A percentile compares a stretch with the other conserved stretches of the same genome.
These are phyloP conservation scores for Neofusicoccum cordaticola DNA, from an alignment of 2,329 filamentous ascomycete species.

Conservation along the genomic window DNA sequence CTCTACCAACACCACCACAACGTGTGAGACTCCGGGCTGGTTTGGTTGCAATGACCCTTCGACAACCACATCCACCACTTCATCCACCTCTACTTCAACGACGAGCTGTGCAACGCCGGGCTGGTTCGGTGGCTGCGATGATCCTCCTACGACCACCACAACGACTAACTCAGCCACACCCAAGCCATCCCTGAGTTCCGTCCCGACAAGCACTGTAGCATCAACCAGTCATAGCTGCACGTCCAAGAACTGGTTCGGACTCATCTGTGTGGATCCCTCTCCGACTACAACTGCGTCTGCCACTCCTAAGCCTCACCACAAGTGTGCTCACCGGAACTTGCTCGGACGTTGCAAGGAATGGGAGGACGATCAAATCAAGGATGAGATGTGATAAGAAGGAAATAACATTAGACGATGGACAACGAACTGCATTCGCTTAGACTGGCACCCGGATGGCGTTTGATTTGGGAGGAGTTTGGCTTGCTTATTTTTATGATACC, in stretches of 20 bases:
- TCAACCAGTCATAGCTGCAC: conserved; percentile 27
- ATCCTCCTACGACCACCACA: conserved; percentile 46
- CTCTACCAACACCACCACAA: conserved; percentile 31
- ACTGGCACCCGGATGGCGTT: conserved; percentile 1
- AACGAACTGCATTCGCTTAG: conserved; percentile 1
- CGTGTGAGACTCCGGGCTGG: conserved; percentile 58
- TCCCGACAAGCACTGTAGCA: not conserved
- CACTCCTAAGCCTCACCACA: not conserved
- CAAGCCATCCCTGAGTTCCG: conserved; percentile 27
- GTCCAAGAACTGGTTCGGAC: conserved; percentile 18
- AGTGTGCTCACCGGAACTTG: conserved; percentile 3
- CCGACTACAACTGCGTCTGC: not conserved
- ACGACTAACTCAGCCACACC: conserved; percentile 32
- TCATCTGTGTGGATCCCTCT: conserved; percentile 20
- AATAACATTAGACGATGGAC: not conserved
- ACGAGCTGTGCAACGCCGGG: conserved; percentile 41
- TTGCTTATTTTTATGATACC: conserved; percentile 3
- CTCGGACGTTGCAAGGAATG: conserved; percentile 12
- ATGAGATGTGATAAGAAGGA: conserved; percentile 1
- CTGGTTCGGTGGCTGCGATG: conserved; percentile 50
- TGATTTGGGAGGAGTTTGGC: not conserved
- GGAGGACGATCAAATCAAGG: not conserved
- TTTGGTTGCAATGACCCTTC: conserved; percentile 62
- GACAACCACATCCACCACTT: conserved; percentile 30
- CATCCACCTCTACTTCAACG: conserved; percentile 21